Evolutionary conservation across 305 asterid genomes (phyloP), one percentile per base, ranked within the genome.

Genomic region (Fraxinus sp.): DNA sequence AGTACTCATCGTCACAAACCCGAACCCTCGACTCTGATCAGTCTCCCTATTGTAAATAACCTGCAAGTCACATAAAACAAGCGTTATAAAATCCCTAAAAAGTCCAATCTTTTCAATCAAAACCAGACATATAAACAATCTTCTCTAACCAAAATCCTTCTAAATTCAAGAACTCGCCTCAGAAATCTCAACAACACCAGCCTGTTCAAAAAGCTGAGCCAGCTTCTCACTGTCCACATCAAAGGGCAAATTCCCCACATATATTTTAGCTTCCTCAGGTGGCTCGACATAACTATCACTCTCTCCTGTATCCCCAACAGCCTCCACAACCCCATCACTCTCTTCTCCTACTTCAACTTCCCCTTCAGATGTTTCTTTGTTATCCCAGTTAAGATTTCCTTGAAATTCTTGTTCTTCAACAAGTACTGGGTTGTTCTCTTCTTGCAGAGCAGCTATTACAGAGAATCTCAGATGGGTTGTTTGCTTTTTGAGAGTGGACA

Each of bases 1-100:
- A 4, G 93, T 91, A 76, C 93, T 88, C 99, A 96, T 94, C 0
- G 98, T 91, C 84, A 96, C 97, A 84, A 96, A 96, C 28, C 94
- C 99, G 6, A 96, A 96, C 24, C 99, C 99, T 76, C 97, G 85
- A 85, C 99, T 96, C 90, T 81, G 89, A 14, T 85, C 95, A 80
- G 97, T 91, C 10, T 91, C 94, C 92, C 95, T 91, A 68, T 93
- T 87, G 87, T 85, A 89, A 81, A 96, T 92, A 74, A 96, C 92
- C 99, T 96, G 86, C 88, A 90, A 83, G 78, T 26, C 18, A 74
- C 71, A 35, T 24, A 62, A 16, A 49, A 81, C 49, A 9, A 5
- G 24, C 28, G n/a, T 72, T 72, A 16, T 10, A 83, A 35, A 76
- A 49, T 22, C 78, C 30, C 5, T 14, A 2, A 77, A 81, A 73